phyloP scores from a whole-genome alignment of 176 grass and related monocot genomes.

The Zea luxurians region DNA sequence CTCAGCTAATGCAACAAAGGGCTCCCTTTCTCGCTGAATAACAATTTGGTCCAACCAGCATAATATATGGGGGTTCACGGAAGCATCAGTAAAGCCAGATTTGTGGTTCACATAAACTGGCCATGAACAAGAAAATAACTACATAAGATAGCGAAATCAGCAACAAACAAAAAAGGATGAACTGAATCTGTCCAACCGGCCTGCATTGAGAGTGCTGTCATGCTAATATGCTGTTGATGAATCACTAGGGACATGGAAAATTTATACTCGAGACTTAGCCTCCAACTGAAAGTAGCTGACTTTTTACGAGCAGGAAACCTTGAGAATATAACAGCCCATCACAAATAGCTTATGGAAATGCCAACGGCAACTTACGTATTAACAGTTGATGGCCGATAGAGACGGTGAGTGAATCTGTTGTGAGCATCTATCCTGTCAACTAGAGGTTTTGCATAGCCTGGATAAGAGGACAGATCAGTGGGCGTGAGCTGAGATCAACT shows the following conservation, averaged over 20 bases:
- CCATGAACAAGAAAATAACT: constrained; percentile 14
- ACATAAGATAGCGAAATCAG: neutral
- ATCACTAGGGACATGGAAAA: neutral
- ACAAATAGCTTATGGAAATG: constrained; percentile 12
- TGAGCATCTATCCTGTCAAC: constrained; percentile 86
- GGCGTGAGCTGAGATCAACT: constrained; percentile 24
- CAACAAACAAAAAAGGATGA: constrained; percentile 21
- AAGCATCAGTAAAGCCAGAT: constrained; percentile 23
- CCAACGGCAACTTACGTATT: constrained; percentile 63
- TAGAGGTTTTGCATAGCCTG: constrained; percentile 88
- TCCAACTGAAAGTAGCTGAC: constrained; percentile 9
- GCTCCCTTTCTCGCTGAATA: neutral
- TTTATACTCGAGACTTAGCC: constrained; percentile 10
- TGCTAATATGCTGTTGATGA: neutral
- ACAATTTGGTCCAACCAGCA: neutral
- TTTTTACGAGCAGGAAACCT: constrained; percentile 4
- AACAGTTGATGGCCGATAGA: constrained; percentile 85
- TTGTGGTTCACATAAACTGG: constrained; percentile 12
- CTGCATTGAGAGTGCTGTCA: neutral
- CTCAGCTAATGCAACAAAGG: constrained; percentile 1
- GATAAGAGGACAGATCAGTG: constrained; percentile 21
- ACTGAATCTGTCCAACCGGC: neutral
- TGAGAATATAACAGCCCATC: neutral
- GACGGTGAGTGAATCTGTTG: constrained; percentile 63
- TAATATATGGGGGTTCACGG: neutral